A percentile compares a stretch with the other conserved stretches of the same genome.
These are phyloP conservation scores for Nemophila menziesii DNA, from an alignment of 257 asterid genomes.

Conservation along the genomic window DNA sequence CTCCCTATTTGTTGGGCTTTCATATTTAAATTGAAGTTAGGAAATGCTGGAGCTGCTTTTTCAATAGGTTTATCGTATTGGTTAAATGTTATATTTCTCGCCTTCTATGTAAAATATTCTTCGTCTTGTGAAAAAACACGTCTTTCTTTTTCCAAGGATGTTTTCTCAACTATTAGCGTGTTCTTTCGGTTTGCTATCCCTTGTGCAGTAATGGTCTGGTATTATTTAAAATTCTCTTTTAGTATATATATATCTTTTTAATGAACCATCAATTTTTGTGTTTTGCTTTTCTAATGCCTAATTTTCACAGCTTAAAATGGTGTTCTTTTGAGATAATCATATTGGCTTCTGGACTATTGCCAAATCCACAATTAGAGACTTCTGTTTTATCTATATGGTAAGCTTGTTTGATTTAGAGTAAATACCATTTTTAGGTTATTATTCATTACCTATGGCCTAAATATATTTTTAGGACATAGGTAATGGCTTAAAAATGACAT, in stretches of 20 bases:
- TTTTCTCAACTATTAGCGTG: conserved; percentile 28
- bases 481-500: no score
- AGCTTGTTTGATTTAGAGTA: no score
- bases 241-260: no score
- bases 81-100: conserved; percentile 51
- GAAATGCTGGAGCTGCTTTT: conserved; percentile 61
- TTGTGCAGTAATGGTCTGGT: conserved; percentile 86
- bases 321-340: conserved; percentile 67
- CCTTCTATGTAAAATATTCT: conserved; percentile 43
- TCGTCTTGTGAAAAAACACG: conserved; percentile 34
- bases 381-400: conserved; percentile 76
- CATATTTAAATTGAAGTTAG: conserved; percentile 40
- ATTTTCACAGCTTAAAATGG: conserved; percentile 65
- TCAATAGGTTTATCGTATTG: conserved; percentile 61
- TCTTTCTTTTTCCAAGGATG: conserved; percentile 28
- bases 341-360: conserved; percentile 61
- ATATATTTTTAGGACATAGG: not conserved
- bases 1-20: conserved; percentile 58
- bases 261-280: not conserved
- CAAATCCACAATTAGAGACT: conserved; percentile 66
- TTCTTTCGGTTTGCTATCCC: conserved; percentile 65
- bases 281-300: no score
- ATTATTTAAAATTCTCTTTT: no score
- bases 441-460: not conserved
- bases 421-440: not conserved